Base-by-base conservation (phyloP, 441 rosid species). In the Macaranga tanarius region DNA sequence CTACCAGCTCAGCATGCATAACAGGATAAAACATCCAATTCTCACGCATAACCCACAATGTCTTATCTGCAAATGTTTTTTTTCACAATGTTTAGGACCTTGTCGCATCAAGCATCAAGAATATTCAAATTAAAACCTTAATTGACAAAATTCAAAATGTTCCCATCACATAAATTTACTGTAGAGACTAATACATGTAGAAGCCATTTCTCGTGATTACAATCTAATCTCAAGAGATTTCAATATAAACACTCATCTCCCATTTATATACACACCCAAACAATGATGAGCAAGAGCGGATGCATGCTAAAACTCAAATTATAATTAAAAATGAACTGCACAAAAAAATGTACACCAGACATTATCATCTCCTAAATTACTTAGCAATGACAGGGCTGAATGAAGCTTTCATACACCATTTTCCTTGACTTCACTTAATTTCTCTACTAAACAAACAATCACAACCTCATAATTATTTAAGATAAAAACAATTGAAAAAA, bases 51-150 rank as follows among this genome's bases (percentile, higher is more conserved):
- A 78, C 5, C 79, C 80, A 67, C 86, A 63, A 78, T 78, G 56
- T 76, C 82, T 72, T 72, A 68, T 79, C 92, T 88, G 92, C 88
- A 84, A 65, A 71, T 25, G 72, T 76, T 75, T 71, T 70, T 10
- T 8, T 19, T 28, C 31, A 50, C 38, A 71, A 45, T 12, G 11
- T 75, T 80, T 71, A 74, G 75, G 62, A 31, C 65, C 17, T 70
- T 51, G 23, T 42, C 5, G 19, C 9, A 62, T 67, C 78, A 76
- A 31, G 38, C 38, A 31, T 31, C 38, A 31, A 3, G 38, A 31
- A 5, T 31, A 31, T 31, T 31, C 38, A 31, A 31, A 31, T 31
- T 31, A 31, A 31, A 31, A 31, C 38, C 38, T 44, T 3, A 64
- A 65, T 63, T 76, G 74, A 72, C 71, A 65, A 76, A 44, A 72